Base-by-base conservation (phyloP, 371 early-diverging fungal genomes). In the Mucor lusitanicus region DNA sequence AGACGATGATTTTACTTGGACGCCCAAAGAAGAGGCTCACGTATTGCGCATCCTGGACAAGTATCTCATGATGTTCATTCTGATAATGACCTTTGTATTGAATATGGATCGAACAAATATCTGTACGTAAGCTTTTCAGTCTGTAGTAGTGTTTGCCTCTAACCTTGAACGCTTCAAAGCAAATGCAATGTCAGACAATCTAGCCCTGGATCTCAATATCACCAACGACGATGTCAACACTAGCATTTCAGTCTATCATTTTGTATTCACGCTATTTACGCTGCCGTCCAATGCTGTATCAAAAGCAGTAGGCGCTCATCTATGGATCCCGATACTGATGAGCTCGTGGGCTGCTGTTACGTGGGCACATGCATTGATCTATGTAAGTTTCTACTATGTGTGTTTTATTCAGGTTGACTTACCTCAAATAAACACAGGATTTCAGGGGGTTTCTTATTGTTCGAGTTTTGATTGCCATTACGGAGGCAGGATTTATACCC, bases 271-370 rank as follows among this genome's bases (percentile, higher is more conserved):
- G 7, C 35, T 75, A 25, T 64, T 71, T 42, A 75, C 82, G 3
- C 33, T 88, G 6, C 81, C 82, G 1, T 76, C 85, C 39, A 83
- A 81, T 48, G 70, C 84, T 57, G 68, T 87, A 35, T 80, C 82
- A 7, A 84, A 84, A 44, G 75, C 74, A 8, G 72, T 84, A 9
- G 88, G 88, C 19, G 79, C 88, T 1, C 85, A 87, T 56, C 63
- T 79, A 11, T 85, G 85, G 80, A 86, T 88, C 39, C 88, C 90
- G 0, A 74, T 84, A 54, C 65, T 90, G 30, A 88, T 90, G 87
- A 71, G 72, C n/a, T 48, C 82, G 6, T 89, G 90, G 90, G 90
- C 86, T 12, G 48, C 81, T 15, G 80, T 85, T 0, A 85, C 86
- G 0, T 85, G 84, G 67, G 72, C 74, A 3, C 85, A 75, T 54